Evolutionary conservation across 1,284 basidiomycete species (phyloP).

Genomic region (Sporisorium iseilematis-ciliati): DNA sequence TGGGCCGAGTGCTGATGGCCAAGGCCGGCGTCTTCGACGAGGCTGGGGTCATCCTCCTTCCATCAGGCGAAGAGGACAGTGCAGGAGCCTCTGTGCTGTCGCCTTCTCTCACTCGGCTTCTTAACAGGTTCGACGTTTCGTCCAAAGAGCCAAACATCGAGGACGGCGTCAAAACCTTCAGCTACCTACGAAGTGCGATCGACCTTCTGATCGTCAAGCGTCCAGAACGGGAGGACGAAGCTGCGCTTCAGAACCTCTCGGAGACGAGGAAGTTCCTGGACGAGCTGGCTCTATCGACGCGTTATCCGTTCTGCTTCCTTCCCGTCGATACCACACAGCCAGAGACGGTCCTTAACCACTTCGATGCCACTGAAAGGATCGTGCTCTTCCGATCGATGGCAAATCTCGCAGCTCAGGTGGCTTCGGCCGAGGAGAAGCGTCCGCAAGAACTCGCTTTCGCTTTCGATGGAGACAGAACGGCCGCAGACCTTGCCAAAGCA

Average conservation of each 20-base stretch:
- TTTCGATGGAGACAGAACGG: conserved; percentile 1
- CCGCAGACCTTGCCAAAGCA: conserved; percentile 6
- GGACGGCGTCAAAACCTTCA: conserved; percentile 12
- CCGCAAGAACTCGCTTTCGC: conserved; percentile 11
- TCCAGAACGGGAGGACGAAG: not conserved
- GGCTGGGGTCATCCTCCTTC: too few species aligned
- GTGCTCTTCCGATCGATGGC: conserved; percentile 24
- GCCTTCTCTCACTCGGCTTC: not conserved
- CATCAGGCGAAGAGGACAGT: not conserved
- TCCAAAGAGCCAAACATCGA: not conserved
- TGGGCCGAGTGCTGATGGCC: conserved; percentile 19
- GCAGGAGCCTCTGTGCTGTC: not conserved
- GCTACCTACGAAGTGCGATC: conserved; percentile 1
- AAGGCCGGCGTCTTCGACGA: too few species aligned
- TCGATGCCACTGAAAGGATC: conserved; percentile 11
- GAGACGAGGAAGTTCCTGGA: conserved; percentile 14
- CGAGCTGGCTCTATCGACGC: conserved; percentile 13
- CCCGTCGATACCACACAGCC: not conserved
- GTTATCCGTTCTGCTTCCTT: conserved; percentile 22
- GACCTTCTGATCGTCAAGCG: not conserved
- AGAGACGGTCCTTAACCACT: conserved; percentile 8
- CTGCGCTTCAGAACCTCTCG: not conserved
- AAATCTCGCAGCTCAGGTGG: conserved; percentile 24
- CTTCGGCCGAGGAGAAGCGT: conserved; percentile 7
- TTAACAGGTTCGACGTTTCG: not conserved